These are phyloP conservation scores for Aspergillus affinis DNA, from an alignment of 495 filamentous ascomycete genomes.

Conservation along the genomic window DNA sequence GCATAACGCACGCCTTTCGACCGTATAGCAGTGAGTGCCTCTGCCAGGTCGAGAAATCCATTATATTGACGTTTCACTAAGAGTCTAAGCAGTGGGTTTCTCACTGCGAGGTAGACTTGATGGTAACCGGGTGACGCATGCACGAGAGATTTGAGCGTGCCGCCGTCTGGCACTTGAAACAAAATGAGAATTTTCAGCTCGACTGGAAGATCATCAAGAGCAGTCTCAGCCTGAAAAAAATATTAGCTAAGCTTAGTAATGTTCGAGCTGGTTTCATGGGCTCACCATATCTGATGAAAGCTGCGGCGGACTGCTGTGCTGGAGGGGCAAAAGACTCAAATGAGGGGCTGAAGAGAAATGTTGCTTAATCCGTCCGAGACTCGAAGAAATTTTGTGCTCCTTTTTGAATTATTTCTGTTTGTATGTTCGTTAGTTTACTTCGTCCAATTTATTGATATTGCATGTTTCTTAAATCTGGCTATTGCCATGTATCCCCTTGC, in stretches of 20 bases:
- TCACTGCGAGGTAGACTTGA: constrained; percentile 19
- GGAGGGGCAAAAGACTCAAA: neutral
- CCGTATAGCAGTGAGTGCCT: neutral
- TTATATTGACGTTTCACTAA: constrained; percentile 14
- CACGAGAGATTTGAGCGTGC: constrained; percentile 21
- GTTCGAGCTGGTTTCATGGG: neutral
- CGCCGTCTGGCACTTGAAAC: constrained; percentile 10
- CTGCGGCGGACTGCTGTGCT: neutral
- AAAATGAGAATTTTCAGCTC: constrained; percentile 26
- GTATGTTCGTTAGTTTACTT: no score
- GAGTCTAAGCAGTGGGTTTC: constrained; percentile 14
- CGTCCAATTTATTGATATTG: no score
- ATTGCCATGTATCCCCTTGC: no score
- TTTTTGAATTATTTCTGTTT: no score
- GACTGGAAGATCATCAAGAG: constrained; percentile 22
- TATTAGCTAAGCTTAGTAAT: neutral
- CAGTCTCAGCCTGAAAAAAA: neutral
- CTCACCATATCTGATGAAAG: neutral
- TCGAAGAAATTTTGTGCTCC: no score
- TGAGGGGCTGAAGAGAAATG: neutral
- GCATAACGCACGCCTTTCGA: neutral
- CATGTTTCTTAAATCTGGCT: no score
- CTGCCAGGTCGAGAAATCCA: neutral
- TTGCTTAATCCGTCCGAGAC: no score
- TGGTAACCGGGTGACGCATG: constrained; percentile 22